Evolutionary conservation across 2,329 filamentous ascomycete genomes (phyloP).

Genomic region (Ramularia collo-cygni): DNA sequence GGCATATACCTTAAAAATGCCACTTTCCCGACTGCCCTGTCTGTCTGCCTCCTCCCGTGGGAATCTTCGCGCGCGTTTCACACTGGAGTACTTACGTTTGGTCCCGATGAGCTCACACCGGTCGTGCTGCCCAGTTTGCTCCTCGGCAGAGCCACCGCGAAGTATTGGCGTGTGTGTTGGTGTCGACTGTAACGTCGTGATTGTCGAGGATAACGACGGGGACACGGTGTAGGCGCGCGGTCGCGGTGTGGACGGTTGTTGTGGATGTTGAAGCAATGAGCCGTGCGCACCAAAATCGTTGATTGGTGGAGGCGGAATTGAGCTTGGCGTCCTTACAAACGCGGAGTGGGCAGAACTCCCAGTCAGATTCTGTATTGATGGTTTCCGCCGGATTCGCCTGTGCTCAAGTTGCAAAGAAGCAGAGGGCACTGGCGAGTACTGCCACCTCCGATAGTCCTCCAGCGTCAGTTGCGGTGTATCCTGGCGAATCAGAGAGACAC

Average conservation of each 20-base stretch:
- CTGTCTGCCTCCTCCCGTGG: conserved; percentile 16
- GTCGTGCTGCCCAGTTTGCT: conserved; percentile 5
- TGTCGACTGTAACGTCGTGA: conserved; percentile 21
- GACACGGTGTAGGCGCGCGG: conserved; percentile 16
- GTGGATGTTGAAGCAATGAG: conserved; percentile 5
- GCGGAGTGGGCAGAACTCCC: conserved; percentile 1
- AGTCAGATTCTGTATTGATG: conserved; percentile 13
- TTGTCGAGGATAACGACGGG: conserved; percentile 20
- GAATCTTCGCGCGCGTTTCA: conserved; percentile 26
- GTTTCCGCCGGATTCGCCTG: conserved; percentile 13
- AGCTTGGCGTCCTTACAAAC: conserved; percentile 4
- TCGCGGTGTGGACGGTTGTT: conserved; percentile 14
- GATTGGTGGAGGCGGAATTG: conserved; percentile 4
- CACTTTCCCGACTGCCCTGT: conserved; percentile 9
- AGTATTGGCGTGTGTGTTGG: conserved; percentile 18
- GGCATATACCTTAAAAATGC: conserved; percentile 28
- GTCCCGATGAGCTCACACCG: conserved; percentile 14
- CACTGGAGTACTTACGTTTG: conserved; percentile 27
- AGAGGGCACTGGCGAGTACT: conserved; percentile 13
- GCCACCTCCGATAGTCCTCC: conserved; percentile 16
- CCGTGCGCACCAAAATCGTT: conserved; percentile 1
- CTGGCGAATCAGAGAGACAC: conserved; percentile 5
- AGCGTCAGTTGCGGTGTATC: conserved; percentile 15
- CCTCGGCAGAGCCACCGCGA: conserved; percentile 6
- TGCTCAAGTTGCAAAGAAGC: conserved; percentile 11